Conservation (phyloP, 768 basidiomycete genomes). For the Suillus brevipes region DNA sequence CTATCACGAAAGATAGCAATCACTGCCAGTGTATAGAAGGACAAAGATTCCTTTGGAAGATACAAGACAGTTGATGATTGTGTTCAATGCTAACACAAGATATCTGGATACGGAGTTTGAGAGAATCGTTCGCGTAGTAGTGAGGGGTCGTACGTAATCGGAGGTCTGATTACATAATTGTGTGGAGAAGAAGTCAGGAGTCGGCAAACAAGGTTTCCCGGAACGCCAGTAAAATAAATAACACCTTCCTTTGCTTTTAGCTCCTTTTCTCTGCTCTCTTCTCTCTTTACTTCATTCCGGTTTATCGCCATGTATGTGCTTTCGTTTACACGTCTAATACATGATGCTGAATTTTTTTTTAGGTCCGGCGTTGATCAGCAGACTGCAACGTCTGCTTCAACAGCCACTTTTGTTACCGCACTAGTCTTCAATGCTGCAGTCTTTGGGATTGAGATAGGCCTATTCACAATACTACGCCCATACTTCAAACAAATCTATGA, state of each 20-base stretch:
- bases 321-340: neutral
- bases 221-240: neutral
- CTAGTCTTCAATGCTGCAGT: conserved; percentile 79
- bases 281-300: neutral
- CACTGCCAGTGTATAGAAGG: neutral
- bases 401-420: conserved; percentile 78
- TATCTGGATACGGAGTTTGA: too few species aligned
- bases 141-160: too few species aligned
- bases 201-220: neutral
- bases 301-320: conserved; percentile 23
- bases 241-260: neutral
- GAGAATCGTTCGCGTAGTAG: neutral
- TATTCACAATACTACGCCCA: conserved; percentile 81
- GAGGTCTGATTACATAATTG: neutral
- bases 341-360: neutral
- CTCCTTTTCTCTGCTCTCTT: conserved; percentile 1
- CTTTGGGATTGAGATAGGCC: conserved; percentile 66
- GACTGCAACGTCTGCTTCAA: conserved; percentile 59
- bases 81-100: neutral
- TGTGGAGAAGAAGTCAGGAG: neutral
- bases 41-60: neutral
- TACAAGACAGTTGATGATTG: neutral
- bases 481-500: conserved; percentile 90
- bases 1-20: neutral
- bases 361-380: conserved; percentile 40